phyloP scores from a whole-genome alignment of 495 filamentous ascomycete species.

The Penicillium turbatum region DNA sequence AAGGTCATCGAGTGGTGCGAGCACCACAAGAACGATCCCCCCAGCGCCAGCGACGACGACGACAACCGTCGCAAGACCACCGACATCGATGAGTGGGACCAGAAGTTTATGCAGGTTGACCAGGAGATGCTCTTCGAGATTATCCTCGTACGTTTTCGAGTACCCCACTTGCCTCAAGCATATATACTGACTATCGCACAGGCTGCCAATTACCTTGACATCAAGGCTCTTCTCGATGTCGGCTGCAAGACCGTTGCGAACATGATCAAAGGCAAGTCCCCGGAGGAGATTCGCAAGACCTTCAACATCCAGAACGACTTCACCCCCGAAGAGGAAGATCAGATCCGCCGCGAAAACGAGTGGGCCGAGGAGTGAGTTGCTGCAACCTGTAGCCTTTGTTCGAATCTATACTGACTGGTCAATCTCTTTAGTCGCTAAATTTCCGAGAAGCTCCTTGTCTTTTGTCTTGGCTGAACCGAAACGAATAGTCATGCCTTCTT shows the following conservation, averaged over 20 bases:
- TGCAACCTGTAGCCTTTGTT: not conserved
- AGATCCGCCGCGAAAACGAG: conserved; percentile 67
- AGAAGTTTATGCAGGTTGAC: conserved; percentile 99
- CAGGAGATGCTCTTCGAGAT: conserved; percentile 99
- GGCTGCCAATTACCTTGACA: conserved; percentile 71
- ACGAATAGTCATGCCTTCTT: conserved; percentile 2
- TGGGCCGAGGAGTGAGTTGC: conserved; percentile 64
- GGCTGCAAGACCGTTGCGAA: conserved; percentile 69
- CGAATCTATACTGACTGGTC: not conserved
- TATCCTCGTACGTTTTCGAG: conserved; percentile 67
- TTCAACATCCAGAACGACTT: conserved; percentile 76
- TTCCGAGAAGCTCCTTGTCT: too few species aligned
- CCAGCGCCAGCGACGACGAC: conserved; percentile 77
- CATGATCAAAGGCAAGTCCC: conserved; percentile 71
- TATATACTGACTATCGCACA: conserved; percentile 15
- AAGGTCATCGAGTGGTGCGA: conserved; percentile 98
- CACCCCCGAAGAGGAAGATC: conserved; percentile 68
- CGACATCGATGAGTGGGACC: conserved; percentile 99
- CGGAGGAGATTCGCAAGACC: conserved; percentile 70
- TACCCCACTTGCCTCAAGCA: not conserved
- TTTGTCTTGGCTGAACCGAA: not conserved
- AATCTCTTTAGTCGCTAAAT: conserved; percentile 38
- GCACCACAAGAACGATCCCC: conserved; percentile 86
- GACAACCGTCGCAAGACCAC: conserved; percentile 96
- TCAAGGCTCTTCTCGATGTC: conserved; percentile 63